Conservation (phyloP, 2,329 filamentous ascomycete species). For the Cladophialophora exuberans region DNA sequence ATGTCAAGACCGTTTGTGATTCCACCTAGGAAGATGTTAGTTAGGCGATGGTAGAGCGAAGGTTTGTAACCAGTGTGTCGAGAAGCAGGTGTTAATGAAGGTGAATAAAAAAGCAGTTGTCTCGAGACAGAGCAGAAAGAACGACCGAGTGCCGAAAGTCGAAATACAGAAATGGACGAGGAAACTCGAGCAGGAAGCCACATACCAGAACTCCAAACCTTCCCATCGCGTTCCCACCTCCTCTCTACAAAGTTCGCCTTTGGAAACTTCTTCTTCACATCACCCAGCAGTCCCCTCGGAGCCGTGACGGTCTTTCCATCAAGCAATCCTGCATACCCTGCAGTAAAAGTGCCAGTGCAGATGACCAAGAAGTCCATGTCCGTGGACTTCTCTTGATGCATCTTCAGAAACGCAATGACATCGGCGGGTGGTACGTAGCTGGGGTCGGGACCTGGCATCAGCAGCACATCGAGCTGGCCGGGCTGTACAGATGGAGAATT, state of each 20-base stretch:
- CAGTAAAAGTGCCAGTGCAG: conserved; percentile 31
- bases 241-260: conserved; percentile 29
- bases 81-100: background rate
- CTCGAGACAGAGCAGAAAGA: background rate
- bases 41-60: background rate
- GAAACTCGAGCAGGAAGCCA: conserved; percentile 8
- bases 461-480: conserved; percentile 41
- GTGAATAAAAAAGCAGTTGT: background rate
- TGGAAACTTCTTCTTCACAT: conserved; percentile 28
- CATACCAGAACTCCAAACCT: conserved; percentile 39
- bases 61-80: background rate
- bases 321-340: conserved; percentile 29
- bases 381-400: conserved; percentile 38
- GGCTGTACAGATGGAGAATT: conserved; percentile 38
- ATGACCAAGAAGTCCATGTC: conserved; percentile 32
- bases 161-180: too few species aligned
- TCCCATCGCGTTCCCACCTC: conserved; percentile 37
- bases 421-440: conserved; percentile 34
- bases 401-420: conserved; percentile 38
- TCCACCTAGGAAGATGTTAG: conserved; percentile 11
- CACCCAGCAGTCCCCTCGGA: conserved; percentile 24
- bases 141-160: background rate
- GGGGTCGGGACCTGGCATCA: conserved; percentile 45
- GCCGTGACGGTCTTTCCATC: conserved; percentile 28
- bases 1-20: conserved; percentile 41